phyloP scores from a whole-genome alignment of 1,284 basidiomycete species.

The Neolentinus lepideus region DNA sequence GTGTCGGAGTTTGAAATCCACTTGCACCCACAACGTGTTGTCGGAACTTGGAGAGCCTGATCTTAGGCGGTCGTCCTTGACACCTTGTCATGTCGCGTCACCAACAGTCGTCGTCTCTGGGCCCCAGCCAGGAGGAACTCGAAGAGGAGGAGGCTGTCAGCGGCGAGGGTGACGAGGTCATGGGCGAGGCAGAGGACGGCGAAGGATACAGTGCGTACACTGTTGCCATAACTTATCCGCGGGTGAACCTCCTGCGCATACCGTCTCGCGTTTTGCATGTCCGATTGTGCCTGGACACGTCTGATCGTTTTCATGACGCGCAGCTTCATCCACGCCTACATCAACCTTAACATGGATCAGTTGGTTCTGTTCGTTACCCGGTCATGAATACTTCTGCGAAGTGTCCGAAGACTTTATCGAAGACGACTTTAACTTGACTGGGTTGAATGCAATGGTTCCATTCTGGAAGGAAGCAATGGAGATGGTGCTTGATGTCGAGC shows the following conservation, averaged over 20 bases:
- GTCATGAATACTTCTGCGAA: constrained; percentile 99
- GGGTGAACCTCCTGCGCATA: constrained; percentile 2
- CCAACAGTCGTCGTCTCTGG: constrained; percentile 25
- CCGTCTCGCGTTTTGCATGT: not conserved
- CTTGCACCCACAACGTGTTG: constrained; percentile 1
- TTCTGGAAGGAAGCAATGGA: constrained; percentile 99
- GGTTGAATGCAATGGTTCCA: constrained; percentile 89
- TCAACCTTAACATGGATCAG: constrained; percentile 93
- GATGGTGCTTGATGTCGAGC: constrained; percentile 99
- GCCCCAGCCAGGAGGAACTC: constrained; percentile 37
- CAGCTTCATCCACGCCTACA: constrained; percentile 79
- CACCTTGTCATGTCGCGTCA: constrained; percentile 39
- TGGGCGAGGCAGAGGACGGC: constrained; percentile 61
- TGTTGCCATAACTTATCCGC: constrained; percentile 3
- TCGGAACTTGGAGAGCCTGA: not conserved
- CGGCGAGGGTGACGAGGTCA: constrained; percentile 57
- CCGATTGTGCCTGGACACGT: not conserved
- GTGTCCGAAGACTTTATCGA: constrained; percentile 99
- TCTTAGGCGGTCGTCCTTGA: constrained; percentile 10
- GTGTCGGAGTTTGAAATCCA: not conserved
- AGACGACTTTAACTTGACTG: constrained; percentile 99
- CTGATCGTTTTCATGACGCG: constrained; percentile 1
- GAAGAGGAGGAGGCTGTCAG: constrained; percentile 47
- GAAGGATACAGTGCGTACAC: constrained; percentile 63
- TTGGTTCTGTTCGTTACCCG: constrained; percentile 98